These are phyloP conservation scores for Cicer bijugum DNA, from an alignment of 306 rosid species.

Conservation along the genomic window DNA sequence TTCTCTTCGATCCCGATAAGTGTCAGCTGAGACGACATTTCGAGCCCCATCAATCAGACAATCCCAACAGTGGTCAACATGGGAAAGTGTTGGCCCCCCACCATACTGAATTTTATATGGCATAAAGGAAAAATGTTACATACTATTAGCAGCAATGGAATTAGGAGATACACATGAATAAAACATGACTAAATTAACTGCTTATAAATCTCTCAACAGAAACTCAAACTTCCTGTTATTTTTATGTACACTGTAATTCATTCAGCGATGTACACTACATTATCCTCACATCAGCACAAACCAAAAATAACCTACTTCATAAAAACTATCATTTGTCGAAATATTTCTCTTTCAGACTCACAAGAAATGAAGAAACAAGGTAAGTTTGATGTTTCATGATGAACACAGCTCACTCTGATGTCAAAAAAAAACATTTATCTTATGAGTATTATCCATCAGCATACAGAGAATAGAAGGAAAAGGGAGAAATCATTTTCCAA, in stretches of 20 bases:
- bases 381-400: constrained; percentile 8
- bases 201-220: constrained; percentile 21
- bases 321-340: constrained; percentile 15
- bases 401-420: constrained; percentile 30
- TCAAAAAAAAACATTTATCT: not conserved
- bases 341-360: constrained; percentile 4
- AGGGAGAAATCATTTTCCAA: constrained; percentile 19
- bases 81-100: constrained; percentile 66
- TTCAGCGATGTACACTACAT: constrained; percentile 5
- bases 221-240: constrained; percentile 17
- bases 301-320: not conserved
- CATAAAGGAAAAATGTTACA: constrained; percentile 42
- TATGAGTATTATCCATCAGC: constrained; percentile 19
- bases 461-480: constrained; percentile 3
- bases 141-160: constrained; percentile 27
- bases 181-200: constrained; percentile 31
- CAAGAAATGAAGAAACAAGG: not conserved
- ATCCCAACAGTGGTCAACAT: constrained; percentile 64
- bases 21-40: constrained; percentile 71
- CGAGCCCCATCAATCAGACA: constrained; percentile 75
- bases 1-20: constrained; percentile 79
- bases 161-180: not conserved
- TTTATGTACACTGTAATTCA: constrained; percentile 2
- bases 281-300: constrained; percentile 21
- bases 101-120: constrained; percentile 64